Evolutionary conservation across 805 yeast genomes (phyloP), one percentile per base, ranked within the genome.

Genomic region (Saccharomycopsis malanga): DNA sequence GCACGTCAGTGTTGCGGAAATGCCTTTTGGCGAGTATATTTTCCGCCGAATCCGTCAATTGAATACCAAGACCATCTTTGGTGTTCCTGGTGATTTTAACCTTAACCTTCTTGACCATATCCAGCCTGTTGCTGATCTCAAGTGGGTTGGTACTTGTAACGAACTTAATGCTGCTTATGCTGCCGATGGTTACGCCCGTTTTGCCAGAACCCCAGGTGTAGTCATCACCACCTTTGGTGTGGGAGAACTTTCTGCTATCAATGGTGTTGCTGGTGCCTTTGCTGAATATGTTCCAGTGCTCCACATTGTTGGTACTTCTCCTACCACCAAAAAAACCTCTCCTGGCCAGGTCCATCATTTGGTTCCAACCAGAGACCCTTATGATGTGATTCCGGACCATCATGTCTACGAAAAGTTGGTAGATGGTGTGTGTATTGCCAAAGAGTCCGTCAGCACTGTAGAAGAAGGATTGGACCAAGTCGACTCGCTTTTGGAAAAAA

Each of bases 91-190:
- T 27, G 89, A 83, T 57, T 83, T 79, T 66, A 82, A 83, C 61
- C 63, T 83, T 53, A 71, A 73, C 4, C 65, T 86, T 21, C 66
- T 86, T 56, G 95, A 86, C 61, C 77, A 81, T 57, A 60, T 83
- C 39, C 81, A 84, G 57, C 64, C 74, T 6, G 71, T 65, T 34
- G 64, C 71, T 34, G 69, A 68, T 7, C 61, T 83, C 55, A 65
- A 76, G 45, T 87, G 94, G 86, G 70, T 85, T 41, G 95, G 95
- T 21, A 77, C 79, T 51, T 86, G 95, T 67, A 88, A 88, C 59
- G 97, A 88, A 66, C 71, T 88, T 54, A 89, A 88, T 59, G 82
- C 93, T 3, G 93, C 94, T 6, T 88, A 89, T 61, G 80, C 93
- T 4, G 89, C 91, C 5, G 96, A 89, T 62, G 97, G 96, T 4